A percentile compares a stretch with the other conserved stretches of the same genome.
Evolutionary conservation across 192 early-diverging fungal genomes (phyloP).

Genomic region (Podochytrium sp.): DNA sequence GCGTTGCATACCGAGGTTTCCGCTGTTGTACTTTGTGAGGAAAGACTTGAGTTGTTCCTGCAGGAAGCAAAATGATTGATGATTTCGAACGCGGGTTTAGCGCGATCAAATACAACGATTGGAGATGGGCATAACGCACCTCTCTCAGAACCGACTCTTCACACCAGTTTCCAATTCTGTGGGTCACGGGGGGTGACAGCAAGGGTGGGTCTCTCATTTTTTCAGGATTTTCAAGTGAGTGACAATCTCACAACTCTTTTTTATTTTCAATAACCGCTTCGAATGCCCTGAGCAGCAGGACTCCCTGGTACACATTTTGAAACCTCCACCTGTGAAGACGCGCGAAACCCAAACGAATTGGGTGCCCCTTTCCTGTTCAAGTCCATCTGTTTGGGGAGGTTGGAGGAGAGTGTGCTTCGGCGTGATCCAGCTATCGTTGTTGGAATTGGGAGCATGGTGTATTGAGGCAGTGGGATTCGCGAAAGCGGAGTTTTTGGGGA

Average conservation of each 20-base stretch:
- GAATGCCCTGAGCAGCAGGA: too few species aligned
- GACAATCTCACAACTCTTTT: not conserved
- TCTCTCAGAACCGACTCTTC: slow-evolving; percentile 49
- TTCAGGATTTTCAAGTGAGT: not conserved
- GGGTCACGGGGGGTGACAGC: slow-evolving; percentile 19
- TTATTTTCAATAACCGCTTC: not conserved
- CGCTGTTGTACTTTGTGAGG: slow-evolving; percentile 31
- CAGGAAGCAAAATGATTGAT: not conserved
- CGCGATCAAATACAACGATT: not conserved
- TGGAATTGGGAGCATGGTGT: too few species aligned
- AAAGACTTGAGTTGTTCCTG: slow-evolving; percentile 42
- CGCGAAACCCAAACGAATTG: too few species aligned
- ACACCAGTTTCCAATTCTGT: slow-evolving; percentile 49
- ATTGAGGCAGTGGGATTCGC: too few species aligned
- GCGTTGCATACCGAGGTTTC: slow-evolving; percentile 28
- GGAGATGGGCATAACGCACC: too few species aligned
- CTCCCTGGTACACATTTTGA: too few species aligned
- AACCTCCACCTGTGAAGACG: too few species aligned
- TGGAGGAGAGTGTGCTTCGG: too few species aligned
- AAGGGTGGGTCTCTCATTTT: not conserved
- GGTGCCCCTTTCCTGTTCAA: too few species aligned
- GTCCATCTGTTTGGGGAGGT: too few species aligned
- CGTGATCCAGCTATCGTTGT: too few species aligned
- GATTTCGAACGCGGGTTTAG: not conserved
- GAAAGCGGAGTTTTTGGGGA: too few species aligned